These are phyloP conservation scores for Grigorovia humatica DNA, from an alignment of 805 yeast species.

Conservation along the genomic window DNA sequence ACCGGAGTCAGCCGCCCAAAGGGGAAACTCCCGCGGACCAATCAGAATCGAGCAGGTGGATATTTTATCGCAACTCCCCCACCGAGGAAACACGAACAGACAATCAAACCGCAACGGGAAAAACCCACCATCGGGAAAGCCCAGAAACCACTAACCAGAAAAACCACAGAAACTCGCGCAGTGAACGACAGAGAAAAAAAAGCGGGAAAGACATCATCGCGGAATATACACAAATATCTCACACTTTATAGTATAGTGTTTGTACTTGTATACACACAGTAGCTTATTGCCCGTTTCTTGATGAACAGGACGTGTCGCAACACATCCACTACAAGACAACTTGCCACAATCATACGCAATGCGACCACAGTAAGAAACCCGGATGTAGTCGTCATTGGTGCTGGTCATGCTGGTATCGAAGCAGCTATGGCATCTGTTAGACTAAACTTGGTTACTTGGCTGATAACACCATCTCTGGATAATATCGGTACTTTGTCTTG, in stretches of 20 bases:
- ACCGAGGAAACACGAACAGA: no score
- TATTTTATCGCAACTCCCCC: no score
- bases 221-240: no score
- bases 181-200: no score
- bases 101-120: no score
- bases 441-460: conserved; percentile 44
- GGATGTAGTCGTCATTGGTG: conserved; percentile 79
- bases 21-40: not conserved
- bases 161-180: no score
- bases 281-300: not conserved
- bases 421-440: conserved; percentile 93
- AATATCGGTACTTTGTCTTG: conserved; percentile 94
- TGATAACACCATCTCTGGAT: conserved; percentile 64
- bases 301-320: conserved; percentile 1
- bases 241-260: no score
- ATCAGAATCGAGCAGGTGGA: no score
- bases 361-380: not conserved
- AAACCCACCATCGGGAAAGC: no score
- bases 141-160: no score
- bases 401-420: conserved; percentile 98
- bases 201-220: no score
- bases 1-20: not conserved
- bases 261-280: no score
- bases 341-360: not conserved
- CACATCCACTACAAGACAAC: not conserved